Percentiles rank a stretch among this genome's conserved stretches.
Conservation (phyloP, 192 early-diverging fungal species). For the Gonapodya prolifera region DNA sequence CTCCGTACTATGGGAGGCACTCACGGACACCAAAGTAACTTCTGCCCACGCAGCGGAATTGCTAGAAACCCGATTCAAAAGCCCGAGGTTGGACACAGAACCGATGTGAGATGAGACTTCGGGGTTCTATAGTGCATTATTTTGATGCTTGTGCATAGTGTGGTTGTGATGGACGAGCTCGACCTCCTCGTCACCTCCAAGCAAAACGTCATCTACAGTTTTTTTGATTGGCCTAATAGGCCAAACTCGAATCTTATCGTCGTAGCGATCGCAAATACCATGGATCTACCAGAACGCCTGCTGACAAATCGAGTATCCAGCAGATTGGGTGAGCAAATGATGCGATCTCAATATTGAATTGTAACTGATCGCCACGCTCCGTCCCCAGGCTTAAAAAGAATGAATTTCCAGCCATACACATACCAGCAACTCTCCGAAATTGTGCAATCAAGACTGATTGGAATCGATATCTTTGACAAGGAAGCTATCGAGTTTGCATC, state of each 20-base stretch:
- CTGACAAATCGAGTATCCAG: slow-evolving; percentile 79
- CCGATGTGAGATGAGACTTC: slow-evolving; percentile 4
- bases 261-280: slow-evolving; percentile 94
- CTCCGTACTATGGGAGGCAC: slow-evolving; percentile 61
- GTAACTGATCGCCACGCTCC: background rate
- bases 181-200: slow-evolving; percentile 86
- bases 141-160: slow-evolving; percentile 25
- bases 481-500: slow-evolving; percentile 92
- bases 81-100: slow-evolving; percentile 18
- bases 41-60: slow-evolving; percentile 64
- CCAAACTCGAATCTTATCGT: slow-evolving; percentile 74
- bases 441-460: slow-evolving; percentile 67
- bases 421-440: slow-evolving; percentile 74
- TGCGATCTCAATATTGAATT: background rate
- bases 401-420: slow-evolving; percentile 88
- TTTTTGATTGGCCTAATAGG: slow-evolving; percentile 94
- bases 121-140: background rate
- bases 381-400: slow-evolving; percentile 57
- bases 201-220: slow-evolving; percentile 93
- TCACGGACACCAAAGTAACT: slow-evolving; percentile 48
- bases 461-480: slow-evolving; percentile 50
- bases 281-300: slow-evolving; percentile 93
- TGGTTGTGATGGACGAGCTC: slow-evolving; percentile 94
- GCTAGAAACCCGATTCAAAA: slow-evolving; percentile 58
- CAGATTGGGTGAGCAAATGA: slow-evolving; percentile 53